Percentiles rank a stretch among this genome's conserved stretches.
Evolutionary conservation across 179 eudicot species (phyloP).

Genomic region (Drosera spatulata): DNA sequence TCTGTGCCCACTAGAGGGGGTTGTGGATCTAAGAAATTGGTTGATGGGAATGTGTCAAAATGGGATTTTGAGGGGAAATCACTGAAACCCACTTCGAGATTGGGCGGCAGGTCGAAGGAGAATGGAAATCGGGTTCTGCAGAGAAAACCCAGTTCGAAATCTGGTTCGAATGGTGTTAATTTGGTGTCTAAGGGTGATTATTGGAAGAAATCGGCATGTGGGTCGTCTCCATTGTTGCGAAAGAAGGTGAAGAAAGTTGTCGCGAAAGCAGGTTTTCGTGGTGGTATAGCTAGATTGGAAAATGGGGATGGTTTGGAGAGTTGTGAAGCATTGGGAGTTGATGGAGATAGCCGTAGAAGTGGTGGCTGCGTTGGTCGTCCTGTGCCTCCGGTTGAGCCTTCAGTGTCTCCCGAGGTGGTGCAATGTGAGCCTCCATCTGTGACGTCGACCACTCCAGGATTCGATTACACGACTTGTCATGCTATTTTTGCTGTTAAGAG

Average conservation of each 20-base stretch:
- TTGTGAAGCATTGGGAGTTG: constrained; percentile 4
- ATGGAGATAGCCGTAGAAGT: constrained; percentile 7
- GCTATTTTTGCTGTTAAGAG: constrained; percentile 62
- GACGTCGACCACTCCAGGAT: constrained; percentile 24
- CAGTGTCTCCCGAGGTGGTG: constrained; percentile 58
- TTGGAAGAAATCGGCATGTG: constrained; percentile 5
- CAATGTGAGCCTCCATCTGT: constrained; percentile 31
- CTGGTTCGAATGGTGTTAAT: constrained; percentile 3
- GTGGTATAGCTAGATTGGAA: constrained; percentile 3
- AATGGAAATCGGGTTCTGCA: constrained; percentile 10
- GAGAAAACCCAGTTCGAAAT: constrained; percentile 14
- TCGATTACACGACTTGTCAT: constrained; percentile 75
- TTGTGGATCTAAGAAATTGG: too few relatives aligned
- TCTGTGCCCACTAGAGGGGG: too few relatives aligned
- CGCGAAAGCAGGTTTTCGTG: neutral
- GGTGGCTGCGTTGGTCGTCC: constrained; percentile 11
- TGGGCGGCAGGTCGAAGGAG: constrained; percentile 12
- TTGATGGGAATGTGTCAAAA: neutral
- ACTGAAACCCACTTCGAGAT: constrained; percentile 16
- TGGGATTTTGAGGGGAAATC: constrained; percentile 14
- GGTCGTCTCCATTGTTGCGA: constrained; percentile 2
- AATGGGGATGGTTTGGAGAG: constrained; percentile 17
- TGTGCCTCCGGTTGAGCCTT: constrained; percentile 54
- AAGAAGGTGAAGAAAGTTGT: constrained; percentile 3
- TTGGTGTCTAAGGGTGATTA: neutral